A percentile compares a stretch with the other conserved stretches of the same genome.
phyloP scores from a whole-genome alignment of 371 early-diverging fungal genomes.

The Saksenaea oblongispora region DNA sequence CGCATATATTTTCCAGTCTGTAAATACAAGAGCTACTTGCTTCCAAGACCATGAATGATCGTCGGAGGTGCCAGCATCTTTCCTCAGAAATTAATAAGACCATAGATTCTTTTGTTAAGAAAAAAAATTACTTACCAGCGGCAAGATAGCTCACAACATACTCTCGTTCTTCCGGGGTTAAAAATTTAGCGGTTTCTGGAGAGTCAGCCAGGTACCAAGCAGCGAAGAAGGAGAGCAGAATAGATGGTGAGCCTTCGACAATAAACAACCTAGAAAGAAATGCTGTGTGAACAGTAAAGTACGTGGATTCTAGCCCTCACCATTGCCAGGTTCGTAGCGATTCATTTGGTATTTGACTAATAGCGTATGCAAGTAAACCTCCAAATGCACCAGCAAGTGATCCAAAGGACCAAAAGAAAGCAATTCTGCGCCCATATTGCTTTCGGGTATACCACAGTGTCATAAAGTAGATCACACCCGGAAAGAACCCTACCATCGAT shows the following conservation, averaged over 20 bases:
- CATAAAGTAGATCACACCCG: conserved; percentile 32
- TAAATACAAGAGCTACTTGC: conserved; percentile 38
- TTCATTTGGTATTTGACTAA: conserved; percentile 31
- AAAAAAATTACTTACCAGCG: conserved; percentile 16
- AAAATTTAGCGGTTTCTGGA: conserved; percentile 56
- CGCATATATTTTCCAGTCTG: conserved; percentile 43
- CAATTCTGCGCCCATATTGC: conserved; percentile 41
- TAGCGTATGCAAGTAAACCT: conserved; percentile 34
- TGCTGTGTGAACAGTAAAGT: too few relatives aligned
- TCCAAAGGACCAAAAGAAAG: conserved; percentile 46
- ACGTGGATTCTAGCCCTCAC: conserved; percentile 9
- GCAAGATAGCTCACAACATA: conserved; percentile 47
- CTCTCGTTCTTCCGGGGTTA: conserved; percentile 55
- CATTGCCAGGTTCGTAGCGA: conserved; percentile 40
- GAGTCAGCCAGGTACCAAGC: conserved; percentile 55
- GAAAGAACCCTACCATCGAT: conserved; percentile 19
- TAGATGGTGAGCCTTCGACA: conserved; percentile 52
- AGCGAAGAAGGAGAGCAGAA: conserved; percentile 39
- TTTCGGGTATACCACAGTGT: conserved; percentile 45
- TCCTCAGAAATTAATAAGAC: not conserved
- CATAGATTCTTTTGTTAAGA: not conserved
- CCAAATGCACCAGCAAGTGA: conserved; percentile 47
- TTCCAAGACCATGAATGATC: conserved; percentile 48
- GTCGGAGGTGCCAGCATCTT: conserved; percentile 43
- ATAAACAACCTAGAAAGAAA: conserved; percentile 49